Percentiles rank a stretch among this genome's conserved stretches.
phyloP scores from a whole-genome alignment of 768 basidiomycete species.

The Rhizopogon roseolus region DNA sequence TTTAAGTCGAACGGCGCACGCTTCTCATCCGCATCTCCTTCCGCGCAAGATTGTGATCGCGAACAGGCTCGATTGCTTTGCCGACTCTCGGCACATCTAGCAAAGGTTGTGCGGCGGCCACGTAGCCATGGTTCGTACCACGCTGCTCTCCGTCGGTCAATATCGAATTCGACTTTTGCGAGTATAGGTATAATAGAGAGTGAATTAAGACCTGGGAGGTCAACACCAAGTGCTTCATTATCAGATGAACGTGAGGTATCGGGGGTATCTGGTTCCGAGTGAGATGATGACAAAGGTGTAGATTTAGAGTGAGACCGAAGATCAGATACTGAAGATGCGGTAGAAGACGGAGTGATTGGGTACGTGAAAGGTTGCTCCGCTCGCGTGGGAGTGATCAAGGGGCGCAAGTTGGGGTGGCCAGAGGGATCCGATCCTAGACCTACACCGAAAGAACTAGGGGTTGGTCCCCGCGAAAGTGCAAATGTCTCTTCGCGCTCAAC shows the following conservation, averaged over 20 bases:
- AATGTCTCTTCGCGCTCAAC: constrained; percentile 47
- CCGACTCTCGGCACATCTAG: constrained; percentile 50
- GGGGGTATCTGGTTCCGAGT: constrained; percentile 46
- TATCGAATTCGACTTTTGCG: constrained; percentile 94
- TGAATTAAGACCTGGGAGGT: constrained; percentile 63
- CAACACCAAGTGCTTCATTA: constrained; percentile 43
- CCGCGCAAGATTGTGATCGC: constrained; percentile 16
- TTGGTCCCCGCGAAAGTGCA: constrained; percentile 28
- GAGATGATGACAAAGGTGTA: constrained; percentile 39
- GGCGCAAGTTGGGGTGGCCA: constrained; percentile 33
- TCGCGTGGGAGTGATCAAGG: constrained; percentile 42
- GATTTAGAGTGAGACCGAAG: constrained; percentile 43
- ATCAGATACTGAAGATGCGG: constrained; percentile 51
- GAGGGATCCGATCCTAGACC: constrained; percentile 37
- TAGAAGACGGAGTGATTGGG: constrained; percentile 30
- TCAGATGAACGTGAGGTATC: constrained; percentile 42
- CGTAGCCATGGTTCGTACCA: constrained; percentile 88
- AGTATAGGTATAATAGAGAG: constrained; percentile 74
- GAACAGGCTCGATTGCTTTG: constrained; percentile 22
- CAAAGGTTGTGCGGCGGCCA: constrained; percentile 55
- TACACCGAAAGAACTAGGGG: constrained; percentile 38
- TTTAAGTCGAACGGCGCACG: constrained; percentile 43
- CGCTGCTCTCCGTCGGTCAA: constrained; percentile 70
- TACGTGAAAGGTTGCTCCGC: constrained; percentile 30
- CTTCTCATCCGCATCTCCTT: constrained; percentile 21